Evolutionary conservation across 352 stramenopile genomes (phyloP).

Genomic region (Phytophthora tubulina): DNA sequence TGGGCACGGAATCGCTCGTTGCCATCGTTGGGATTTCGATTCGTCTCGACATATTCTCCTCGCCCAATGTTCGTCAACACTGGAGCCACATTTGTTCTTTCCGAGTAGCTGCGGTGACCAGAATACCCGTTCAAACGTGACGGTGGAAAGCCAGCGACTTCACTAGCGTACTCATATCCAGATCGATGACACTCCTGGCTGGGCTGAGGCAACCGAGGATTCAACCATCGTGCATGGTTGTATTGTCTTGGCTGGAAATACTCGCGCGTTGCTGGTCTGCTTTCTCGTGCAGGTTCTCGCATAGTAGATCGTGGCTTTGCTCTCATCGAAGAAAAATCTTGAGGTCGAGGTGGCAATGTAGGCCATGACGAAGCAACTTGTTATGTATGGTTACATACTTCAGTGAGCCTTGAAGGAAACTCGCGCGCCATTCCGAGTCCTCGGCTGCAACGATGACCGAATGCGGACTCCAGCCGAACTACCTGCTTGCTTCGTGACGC

Average conservation of each 20-base stretch:
- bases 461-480: no score
- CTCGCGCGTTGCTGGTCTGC: background rate
- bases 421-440: background rate
- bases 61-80: background rate
- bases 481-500: no score
- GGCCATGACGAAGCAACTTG: background rate
- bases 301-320: background rate
- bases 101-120: slow-evolving; percentile 1
- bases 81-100: background rate
- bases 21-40: background rate
- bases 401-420: background rate
- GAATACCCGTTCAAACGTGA: background rate
- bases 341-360: background rate
- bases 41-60: background rate
- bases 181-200: background rate
- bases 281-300: background rate
- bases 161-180: slow-evolving; percentile 2
- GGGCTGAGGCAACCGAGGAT: background rate
- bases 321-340: background rate
- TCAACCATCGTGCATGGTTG: background rate
- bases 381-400: background rate
- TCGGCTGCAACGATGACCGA: no score
- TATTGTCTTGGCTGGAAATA: background rate
- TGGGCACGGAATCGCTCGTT: background rate
- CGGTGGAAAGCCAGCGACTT: background rate